phyloP scores from a whole-genome alignment of 805 yeast species.

The Cephaloascus fragrans region DNA sequence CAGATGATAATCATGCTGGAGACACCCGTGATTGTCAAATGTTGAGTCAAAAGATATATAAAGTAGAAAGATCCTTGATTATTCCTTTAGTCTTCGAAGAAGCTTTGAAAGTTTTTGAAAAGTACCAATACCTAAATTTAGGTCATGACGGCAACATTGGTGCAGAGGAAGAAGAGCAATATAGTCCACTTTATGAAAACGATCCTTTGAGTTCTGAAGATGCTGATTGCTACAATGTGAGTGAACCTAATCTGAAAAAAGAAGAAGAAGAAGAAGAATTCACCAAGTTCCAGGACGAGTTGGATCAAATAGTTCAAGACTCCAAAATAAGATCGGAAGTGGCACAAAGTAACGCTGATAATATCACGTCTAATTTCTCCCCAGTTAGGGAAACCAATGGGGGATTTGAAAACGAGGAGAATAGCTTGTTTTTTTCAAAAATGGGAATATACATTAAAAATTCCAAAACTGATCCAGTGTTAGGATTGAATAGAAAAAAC shows the following conservation, averaged over 20 bases:
- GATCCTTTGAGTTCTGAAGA: background rate
- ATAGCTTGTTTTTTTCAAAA: background rate
- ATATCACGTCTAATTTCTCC: too few species aligned
- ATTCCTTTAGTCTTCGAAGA: conserved; percentile 11
- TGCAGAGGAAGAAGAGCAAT: conserved; percentile 1
- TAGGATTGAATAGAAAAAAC: background rate
- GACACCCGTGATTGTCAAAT: too few species aligned
- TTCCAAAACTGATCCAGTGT: background rate
- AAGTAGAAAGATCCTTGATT: conserved; percentile 8
- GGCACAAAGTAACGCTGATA: background rate
- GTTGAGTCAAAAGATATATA: conserved; percentile 5
- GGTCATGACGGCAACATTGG: background rate
- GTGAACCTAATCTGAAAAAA: too few species aligned
- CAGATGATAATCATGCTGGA: too few species aligned
- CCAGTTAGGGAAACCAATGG: background rate
- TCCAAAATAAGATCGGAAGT: too few species aligned
- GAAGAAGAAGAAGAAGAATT: too few species aligned
- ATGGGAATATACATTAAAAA: background rate
- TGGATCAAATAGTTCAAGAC: too few species aligned
- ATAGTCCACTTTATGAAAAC: background rate
- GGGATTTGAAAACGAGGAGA: background rate
- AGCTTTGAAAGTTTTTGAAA: conserved; percentile 6
- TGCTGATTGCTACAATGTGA: background rate
- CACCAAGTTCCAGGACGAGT: too few species aligned
- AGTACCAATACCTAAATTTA: too few species aligned